Conservation (phyloP, 768 basidiomycete genomes). For the Pleurotus cornucopiae region DNA sequence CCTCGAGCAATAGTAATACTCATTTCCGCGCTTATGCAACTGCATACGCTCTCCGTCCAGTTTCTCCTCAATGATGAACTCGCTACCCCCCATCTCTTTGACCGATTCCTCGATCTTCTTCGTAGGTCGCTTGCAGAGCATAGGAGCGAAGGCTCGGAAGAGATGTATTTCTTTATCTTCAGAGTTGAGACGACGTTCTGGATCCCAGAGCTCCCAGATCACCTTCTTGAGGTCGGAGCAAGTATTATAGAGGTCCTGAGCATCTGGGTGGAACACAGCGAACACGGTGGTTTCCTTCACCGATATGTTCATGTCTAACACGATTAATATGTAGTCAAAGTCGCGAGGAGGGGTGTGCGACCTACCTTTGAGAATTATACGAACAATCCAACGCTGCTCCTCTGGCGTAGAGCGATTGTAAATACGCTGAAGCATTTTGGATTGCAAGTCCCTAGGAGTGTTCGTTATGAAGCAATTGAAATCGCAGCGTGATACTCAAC, state of each 20-base stretch:
- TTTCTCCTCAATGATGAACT: slow-evolving; percentile 95
- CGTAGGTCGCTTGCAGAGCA: slow-evolving; percentile 89
- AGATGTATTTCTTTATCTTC: slow-evolving; percentile 83
- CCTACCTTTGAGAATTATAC: slow-evolving; percentile 90
- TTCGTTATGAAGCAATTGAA: slow-evolving; percentile 7
- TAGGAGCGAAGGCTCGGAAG: slow-evolving; percentile 87
- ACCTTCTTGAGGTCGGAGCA: slow-evolving; percentile 96
- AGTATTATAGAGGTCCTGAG: slow-evolving; percentile 90
- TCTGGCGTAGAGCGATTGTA: slow-evolving; percentile 78
- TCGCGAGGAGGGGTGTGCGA: background rate
- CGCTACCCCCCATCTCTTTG: slow-evolving; percentile 71
- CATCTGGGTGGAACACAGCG: slow-evolving; percentile 89
- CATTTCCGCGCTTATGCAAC: slow-evolving; percentile 86
- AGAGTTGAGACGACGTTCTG: slow-evolving; percentile 56
- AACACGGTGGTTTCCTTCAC: slow-evolving; percentile 95
- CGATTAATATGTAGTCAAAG: background rate
- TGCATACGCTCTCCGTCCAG: slow-evolving; percentile 97
- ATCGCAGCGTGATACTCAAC: slow-evolving; percentile 13
- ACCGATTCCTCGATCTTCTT: slow-evolving; percentile 79
- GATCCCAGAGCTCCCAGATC: slow-evolving; percentile 83
- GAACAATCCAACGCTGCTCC: slow-evolving; percentile 95
- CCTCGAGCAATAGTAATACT: slow-evolving; percentile 91
- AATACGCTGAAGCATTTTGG: slow-evolving; percentile 69
- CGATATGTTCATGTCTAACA: slow-evolving; percentile 81
- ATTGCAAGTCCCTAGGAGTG: slow-evolving; percentile 62